Percentiles rank a stretch among this genome's conserved stretches.
Evolutionary conservation across 1,139 yeast genomes (phyloP).

Genomic region (Yamadazyma epiphylla): DNA sequence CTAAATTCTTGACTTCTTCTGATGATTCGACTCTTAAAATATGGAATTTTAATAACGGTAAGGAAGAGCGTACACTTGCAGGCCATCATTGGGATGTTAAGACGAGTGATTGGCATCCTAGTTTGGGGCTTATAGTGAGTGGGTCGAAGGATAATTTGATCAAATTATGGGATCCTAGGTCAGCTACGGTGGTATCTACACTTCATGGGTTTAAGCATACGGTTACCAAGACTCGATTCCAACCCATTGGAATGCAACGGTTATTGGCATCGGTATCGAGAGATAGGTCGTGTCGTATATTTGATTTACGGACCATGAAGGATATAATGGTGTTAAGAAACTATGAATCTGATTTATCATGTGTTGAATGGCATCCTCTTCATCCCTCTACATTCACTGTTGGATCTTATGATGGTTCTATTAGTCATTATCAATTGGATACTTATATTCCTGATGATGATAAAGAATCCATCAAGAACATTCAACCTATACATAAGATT

Average conservation of each 20-base stretch:
- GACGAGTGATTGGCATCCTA: slow-evolving; percentile 95
- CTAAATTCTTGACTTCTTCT: slow-evolving; percentile 86
- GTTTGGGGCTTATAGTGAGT: slow-evolving; percentile 74
- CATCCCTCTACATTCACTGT: slow-evolving; percentile 78
- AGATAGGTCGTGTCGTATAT: slow-evolving; percentile 83
- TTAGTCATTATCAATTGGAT: slow-evolving; percentile 71
- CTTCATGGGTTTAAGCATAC: slow-evolving; percentile 93
- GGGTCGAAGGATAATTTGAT: slow-evolving; percentile 93
- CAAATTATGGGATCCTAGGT: slow-evolving; percentile 94
- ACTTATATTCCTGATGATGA: slow-evolving; percentile 40
- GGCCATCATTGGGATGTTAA: slow-evolving; percentile 99
- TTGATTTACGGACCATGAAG: slow-evolving; percentile 82
- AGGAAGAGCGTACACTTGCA: slow-evolving; percentile 72
- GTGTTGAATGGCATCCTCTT: slow-evolving; percentile 90
- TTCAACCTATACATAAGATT: slow-evolving; percentile 58
- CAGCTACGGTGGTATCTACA: slow-evolving; percentile 68
- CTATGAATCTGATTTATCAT: slow-evolving; percentile 79
- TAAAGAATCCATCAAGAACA: slow-evolving; percentile 17
- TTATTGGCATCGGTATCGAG: slow-evolving; percentile 83
- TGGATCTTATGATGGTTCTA: slow-evolving; percentile 87
- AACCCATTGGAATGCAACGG: slow-evolving; percentile 63
- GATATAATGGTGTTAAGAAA: slow-evolving; percentile 71
- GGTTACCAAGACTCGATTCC: slow-evolving; percentile 78
- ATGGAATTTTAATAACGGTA: slow-evolving; percentile 91
- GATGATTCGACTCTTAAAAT: slow-evolving; percentile 88